Conservation (phyloP, 2,329 filamentous ascomycete genomes). For the Aspergillus sp. region DNA sequence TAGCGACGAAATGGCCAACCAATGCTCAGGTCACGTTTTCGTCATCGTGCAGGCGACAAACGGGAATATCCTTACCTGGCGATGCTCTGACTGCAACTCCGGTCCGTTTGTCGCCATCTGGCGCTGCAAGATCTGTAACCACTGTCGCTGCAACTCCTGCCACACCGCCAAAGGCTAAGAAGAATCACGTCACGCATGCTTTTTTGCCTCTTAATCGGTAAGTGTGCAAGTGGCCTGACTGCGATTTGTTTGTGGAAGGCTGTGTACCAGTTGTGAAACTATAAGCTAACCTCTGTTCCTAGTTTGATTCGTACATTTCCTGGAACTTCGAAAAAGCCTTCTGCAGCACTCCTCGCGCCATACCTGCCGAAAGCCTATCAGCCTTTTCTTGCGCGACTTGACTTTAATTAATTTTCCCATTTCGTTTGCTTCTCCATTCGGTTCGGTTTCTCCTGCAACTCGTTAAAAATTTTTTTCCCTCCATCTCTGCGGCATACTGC, state of each 20-base stretch:
- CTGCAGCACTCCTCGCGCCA: constrained; percentile 14
- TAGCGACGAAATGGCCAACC: constrained; percentile 39
- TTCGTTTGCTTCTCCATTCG: constrained; percentile 2
- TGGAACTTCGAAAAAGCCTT: constrained; percentile 1
- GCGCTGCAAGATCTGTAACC: constrained; percentile 47
- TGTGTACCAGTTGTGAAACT: constrained; percentile 9
- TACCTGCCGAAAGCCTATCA: constrained; percentile 11
- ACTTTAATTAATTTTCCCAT: not conserved
- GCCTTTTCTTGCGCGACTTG: not conserved
- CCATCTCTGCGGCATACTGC: not conserved
- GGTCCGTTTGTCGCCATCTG: constrained; percentile 46
- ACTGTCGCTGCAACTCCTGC: constrained; percentile 45
- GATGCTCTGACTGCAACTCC: constrained; percentile 46
- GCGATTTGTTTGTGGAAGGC: not conserved
- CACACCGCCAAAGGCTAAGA: constrained; percentile 38
- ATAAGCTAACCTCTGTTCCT: not conserved
- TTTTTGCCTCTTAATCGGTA: constrained; percentile 14
- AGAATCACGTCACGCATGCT: constrained; percentile 18
- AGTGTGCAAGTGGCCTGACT: constrained; percentile 4
- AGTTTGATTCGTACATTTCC: constrained; percentile 2
- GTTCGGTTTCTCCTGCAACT: constrained; percentile 1
- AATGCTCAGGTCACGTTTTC: constrained; percentile 43
- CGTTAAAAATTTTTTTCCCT: no score
- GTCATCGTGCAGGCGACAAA: constrained; percentile 44
- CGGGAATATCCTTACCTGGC: constrained; percentile 47